A percentile compares a stretch with the other conserved stretches of the same genome.
phyloP scores from a whole-genome alignment of 345 rosid species.

The Bretschneidera sinensis region DNA sequence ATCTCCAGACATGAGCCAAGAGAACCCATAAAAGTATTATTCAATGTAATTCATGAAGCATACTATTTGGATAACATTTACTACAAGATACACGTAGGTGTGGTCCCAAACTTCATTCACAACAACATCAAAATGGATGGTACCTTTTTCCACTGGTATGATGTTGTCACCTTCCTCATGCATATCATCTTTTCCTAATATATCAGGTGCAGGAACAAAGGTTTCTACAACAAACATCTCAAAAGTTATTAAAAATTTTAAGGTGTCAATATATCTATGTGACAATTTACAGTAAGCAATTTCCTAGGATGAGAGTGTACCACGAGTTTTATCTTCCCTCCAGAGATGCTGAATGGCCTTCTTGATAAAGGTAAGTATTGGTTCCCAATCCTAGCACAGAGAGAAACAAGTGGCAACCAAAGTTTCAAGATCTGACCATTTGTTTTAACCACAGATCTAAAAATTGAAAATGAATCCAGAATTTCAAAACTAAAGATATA shows the following conservation, averaged over 20 bases:
- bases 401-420: conserved; percentile 2
- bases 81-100: no score
- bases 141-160: no score
- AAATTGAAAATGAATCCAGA: not conserved
- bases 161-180: conserved; percentile 31
- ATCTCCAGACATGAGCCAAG: no score
- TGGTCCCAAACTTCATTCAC: no score
- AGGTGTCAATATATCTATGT: conserved; percentile 5
- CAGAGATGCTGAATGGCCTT: conserved; percentile 49
- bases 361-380: conserved; percentile 51
- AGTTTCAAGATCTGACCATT: not conserved
- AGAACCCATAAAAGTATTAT: no score
- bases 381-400: conserved; percentile 62
- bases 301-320: conserved; percentile 27
- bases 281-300: conserved; percentile 6
- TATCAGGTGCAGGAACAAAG: conserved; percentile 25
- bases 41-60: no score
- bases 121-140: no score
- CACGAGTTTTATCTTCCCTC: conserved; percentile 36
- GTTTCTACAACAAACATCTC: conserved; percentile 19
- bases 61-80: no score
- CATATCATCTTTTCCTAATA: conserved; percentile 27
- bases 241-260: conserved; percentile 6
- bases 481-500: no score
- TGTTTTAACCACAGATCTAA: not conserved